Evolutionary conservation across 2,329 filamentous ascomycete genomes (phyloP), one percentile per base, ranked within the genome.

Genomic region (Penicillium sp.): DNA sequence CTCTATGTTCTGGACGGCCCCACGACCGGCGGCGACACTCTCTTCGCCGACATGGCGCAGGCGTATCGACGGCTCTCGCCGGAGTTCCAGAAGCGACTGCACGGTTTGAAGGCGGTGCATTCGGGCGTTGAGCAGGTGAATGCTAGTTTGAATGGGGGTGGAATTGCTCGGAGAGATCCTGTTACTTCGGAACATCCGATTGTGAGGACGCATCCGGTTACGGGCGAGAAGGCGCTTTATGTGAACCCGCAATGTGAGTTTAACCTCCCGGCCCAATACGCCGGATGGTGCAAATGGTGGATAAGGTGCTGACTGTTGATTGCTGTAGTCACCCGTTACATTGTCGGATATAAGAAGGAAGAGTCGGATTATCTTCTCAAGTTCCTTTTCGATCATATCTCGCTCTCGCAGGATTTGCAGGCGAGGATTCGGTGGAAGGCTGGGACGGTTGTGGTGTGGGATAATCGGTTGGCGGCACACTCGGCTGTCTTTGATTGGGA

Each of bases 1-100:
- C 75, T 96, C 31, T 96, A 95, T 69, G 81, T 92, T 46, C 82
- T 97, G n/a, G 91, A 96, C 68, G 87, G 84, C 40, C 92, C 92
- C 1, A 80, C 84, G 34, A 87, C 85, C 0, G 92, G 92, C 31
- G 92, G 92, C 44, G 92, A 96, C 69, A 96, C 92, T 0, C 77
- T 95, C 3, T 96, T 96, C 66, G 85, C 82, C 42, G 89, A 95
- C 69, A 85, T 88, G 63, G 91, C 81, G 0, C 88, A 89, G 72
- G 92, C 92, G 0, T 97, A 96, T 71, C 84, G 86, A 58, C 83
- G 92, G 5, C 81, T 97, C 2, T 92, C 87, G 51, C 89, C 90
- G 0, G 83, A 85, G 34, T 94, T 96, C 78, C 85, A 85, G 67
- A 84, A 91, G 78, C 81, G 91, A 34, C 78, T 96, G 23, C 91